Conservation (phyloP, 305 asterid species). For the Rubia balearica region DNA sequence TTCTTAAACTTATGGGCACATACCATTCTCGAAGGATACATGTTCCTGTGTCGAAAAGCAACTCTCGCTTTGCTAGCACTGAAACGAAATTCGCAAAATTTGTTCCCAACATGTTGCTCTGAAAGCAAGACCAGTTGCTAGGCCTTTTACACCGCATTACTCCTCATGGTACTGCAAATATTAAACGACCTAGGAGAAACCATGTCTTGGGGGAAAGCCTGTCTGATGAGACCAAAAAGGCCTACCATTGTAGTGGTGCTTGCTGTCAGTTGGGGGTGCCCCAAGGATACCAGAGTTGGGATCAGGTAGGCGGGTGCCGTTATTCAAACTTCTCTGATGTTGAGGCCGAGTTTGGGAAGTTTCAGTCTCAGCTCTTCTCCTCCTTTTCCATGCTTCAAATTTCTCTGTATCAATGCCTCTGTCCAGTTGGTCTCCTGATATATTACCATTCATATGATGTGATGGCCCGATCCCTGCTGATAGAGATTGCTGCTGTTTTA, state of each 20-base stretch:
- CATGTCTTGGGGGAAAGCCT: slow-evolving; percentile 49
- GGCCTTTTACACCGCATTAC: slow-evolving; percentile 14
- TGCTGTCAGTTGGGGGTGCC: slow-evolving; percentile 68
- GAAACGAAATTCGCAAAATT: slow-evolving; percentile 31
- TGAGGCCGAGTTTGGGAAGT: slow-evolving; percentile 51
- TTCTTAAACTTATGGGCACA: slow-evolving; percentile 26
- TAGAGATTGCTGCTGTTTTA: slow-evolving; percentile 68
- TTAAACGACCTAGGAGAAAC: slow-evolving; percentile 63
- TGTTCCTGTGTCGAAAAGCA: slow-evolving; percentile 12
- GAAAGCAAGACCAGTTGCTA: slow-evolving; percentile 20
- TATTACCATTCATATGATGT: slow-evolving; percentile 49
- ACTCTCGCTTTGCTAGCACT: slow-evolving; percentile 28
- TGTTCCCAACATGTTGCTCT: slow-evolving; percentile 29
- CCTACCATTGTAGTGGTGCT: slow-evolving; percentile 63
- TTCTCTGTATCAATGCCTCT: slow-evolving; percentile 77
- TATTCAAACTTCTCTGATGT: slow-evolving; percentile 46
- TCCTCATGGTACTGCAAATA: slow-evolving; percentile 25
- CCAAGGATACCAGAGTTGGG: slow-evolving; percentile 84
- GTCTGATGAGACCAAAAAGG: slow-evolving; percentile 57
- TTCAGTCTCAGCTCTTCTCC: slow-evolving; percentile 87
- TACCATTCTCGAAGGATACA: slow-evolving; percentile 14
- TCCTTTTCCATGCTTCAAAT: slow-evolving; percentile 96
- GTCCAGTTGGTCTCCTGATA: slow-evolving; percentile 43
- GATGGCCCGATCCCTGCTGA: slow-evolving; percentile 61
- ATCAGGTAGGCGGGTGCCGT: slow-evolving; percentile 59